These are phyloP conservation scores for Rubia peregrina DNA, from an alignment of 305 asterid species.

Conservation along the genomic window DNA sequence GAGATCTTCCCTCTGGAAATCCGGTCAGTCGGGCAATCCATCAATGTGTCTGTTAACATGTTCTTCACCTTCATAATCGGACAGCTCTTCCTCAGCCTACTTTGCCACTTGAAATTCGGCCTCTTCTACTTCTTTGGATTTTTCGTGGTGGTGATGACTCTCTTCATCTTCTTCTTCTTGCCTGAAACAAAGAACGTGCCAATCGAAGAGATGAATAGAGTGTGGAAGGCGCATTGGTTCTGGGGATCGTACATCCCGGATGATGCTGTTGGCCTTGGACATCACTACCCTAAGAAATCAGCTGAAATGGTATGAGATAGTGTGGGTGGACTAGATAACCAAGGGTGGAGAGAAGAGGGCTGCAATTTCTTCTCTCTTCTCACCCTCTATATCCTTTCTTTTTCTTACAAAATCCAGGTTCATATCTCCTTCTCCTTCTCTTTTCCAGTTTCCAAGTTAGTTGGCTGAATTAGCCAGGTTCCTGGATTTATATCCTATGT, in stretches of 20 bases:
- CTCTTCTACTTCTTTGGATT: slow-evolving; percentile 46
- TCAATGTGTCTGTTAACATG: slow-evolving; percentile 53
- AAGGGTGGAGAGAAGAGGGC: slow-evolving; percentile 3
- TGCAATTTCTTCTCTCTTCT: background rate
- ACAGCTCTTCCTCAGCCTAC: slow-evolving; percentile 43
- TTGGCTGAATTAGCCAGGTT: background rate
- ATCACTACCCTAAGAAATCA: slow-evolving; percentile 8
- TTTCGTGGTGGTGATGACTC: slow-evolving; percentile 43
- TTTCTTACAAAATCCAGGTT: slow-evolving; percentile 3
- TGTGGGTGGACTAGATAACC: background rate
- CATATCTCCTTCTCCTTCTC: background rate
- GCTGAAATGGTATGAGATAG: slow-evolving; percentile 11
- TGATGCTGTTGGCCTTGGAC: slow-evolving; percentile 40
- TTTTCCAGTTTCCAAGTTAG: background rate
- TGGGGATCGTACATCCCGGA: slow-evolving; percentile 44
- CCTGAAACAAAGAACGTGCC: slow-evolving; percentile 68
- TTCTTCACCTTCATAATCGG: slow-evolving; percentile 50
- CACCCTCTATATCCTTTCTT: slow-evolving; percentile 5
- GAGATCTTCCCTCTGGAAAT: slow-evolving; percentile 57
- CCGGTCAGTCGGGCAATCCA: slow-evolving; percentile 52
- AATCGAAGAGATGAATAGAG: slow-evolving; percentile 48
- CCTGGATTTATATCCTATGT: slow-evolving; percentile 7
- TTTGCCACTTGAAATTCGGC: slow-evolving; percentile 48
- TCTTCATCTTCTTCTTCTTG: slow-evolving; percentile 32
- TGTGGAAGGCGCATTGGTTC: slow-evolving; percentile 53